Conservation (phyloP, 768 basidiomycete genomes). For the Mycena galopus region DNA sequence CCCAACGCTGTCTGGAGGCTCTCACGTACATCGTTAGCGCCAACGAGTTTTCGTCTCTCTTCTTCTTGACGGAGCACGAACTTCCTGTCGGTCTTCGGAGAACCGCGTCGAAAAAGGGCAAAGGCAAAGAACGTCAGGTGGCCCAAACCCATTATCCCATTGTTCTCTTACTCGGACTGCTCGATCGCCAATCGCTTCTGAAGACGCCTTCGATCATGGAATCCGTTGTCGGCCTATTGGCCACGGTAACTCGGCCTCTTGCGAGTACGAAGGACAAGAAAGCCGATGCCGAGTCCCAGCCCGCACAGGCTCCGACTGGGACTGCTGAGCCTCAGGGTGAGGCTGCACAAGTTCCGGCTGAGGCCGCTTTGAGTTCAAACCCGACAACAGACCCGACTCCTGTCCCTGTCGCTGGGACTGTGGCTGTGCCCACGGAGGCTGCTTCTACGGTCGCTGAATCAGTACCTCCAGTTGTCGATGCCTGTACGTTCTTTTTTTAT, state of each 20-base stretch:
- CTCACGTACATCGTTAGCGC: constrained; percentile 88
- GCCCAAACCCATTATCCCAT: constrained; percentile 92
- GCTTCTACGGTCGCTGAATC: constrained; percentile 4
- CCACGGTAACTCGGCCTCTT: constrained; percentile 89
- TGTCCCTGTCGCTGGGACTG: no score
- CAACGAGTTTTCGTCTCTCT: constrained; percentile 88
- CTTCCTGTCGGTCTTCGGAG: constrained; percentile 83
- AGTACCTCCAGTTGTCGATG: neutral
- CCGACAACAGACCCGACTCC: neutral
- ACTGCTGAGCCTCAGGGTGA: neutral
- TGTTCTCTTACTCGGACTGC: constrained; percentile 86
- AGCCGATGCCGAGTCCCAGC: constrained; percentile 40
- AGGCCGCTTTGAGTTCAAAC: neutral
- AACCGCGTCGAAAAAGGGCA: constrained; percentile 84
- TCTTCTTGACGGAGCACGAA: constrained; percentile 98
- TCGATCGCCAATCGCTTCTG: constrained; percentile 89
- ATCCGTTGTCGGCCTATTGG: constrained; percentile 88
- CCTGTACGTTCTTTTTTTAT: constrained; percentile 6
- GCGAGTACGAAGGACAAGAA: constrained; percentile 70
- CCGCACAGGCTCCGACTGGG: constrained; percentile 34
- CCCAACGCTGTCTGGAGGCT: constrained; percentile 94
- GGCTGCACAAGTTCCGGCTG: neutral
- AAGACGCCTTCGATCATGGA: constrained; percentile 94
- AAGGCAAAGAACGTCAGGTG: constrained; percentile 91
- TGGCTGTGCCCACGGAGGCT: constrained; percentile 10